Base-by-base conservation (phyloP, 75 land plant genomes). In the Cryptomeria japonica region DNA sequence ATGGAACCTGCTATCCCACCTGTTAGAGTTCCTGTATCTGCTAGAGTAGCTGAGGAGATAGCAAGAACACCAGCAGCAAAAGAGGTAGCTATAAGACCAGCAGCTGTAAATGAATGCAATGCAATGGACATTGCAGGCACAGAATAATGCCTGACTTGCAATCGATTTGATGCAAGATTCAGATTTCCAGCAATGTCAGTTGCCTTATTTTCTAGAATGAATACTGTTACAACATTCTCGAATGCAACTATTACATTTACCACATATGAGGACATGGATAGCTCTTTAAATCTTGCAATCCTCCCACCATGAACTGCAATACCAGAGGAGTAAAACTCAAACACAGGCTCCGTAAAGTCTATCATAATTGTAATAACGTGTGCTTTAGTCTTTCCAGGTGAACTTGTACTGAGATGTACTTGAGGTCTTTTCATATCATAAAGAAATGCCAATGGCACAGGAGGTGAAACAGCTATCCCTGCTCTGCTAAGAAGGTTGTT, bases 271-370 rank as follows among this genome's bases (percentile, higher is more conserved):
- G 88, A 89, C 78, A 91, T 92, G 38, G 93, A 90, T 32, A 92
- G 85, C 86, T 92, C 96, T 72, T 90, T 85, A 87, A 94, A 93
- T 46, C 94, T 93, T 88, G 87, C 46, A 86, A 92, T 38, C 73
- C 87, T 92, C 41, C 95, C 96, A 28, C 93, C 95, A 32, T 70
- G 47, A 64, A 91, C 85, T 15, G 84, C 83, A 51, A 94, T 83
- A 39, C 82, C 85, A 32, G 91, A 84, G 36, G 92, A 86, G 32
- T 86, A 86, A 89, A 95, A 95, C 12, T 84, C 87, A 90, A 93
- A 93, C 41, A 95, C 95, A 55, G 94, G 93, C 86, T 95, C 91
- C 75, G 95, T 85, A 87, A 95, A 95, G 88, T 92, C 94, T 49
- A 94, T 88, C 84, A 92, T 56, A 32, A 94, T 89, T 73, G 90